Percentiles rank a stretch among this genome's conserved stretches.
phyloP scores from a whole-genome alignment of 2,329 filamentous ascomycete genomes.

The Botrytis sinoallii region DNA sequence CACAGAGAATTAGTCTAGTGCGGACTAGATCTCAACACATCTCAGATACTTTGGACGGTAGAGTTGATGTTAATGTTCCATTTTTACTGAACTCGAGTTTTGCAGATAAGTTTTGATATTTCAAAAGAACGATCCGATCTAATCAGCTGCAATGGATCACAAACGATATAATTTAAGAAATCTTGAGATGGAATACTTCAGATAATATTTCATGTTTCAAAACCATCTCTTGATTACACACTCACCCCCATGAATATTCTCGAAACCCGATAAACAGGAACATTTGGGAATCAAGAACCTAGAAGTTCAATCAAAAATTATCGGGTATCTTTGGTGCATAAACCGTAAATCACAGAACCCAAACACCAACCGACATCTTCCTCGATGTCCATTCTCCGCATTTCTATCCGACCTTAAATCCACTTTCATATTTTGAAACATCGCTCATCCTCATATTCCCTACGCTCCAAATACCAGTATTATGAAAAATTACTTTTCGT shows the following conservation, averaged over 20 bases:
- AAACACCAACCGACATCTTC: conserved; percentile 9
- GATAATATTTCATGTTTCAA: neutral
- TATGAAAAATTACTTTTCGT: neutral
- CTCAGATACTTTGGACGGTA: neutral
- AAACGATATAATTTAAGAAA: neutral
- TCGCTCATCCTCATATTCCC: neutral
- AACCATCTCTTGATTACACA: neutral
- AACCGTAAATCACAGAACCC: conserved; percentile 6
- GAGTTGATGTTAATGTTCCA: neutral
- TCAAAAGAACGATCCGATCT: neutral
- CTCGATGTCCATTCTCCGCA: neutral
- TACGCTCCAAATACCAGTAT: neutral
- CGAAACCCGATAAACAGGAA: neutral
- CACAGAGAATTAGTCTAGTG: neutral
- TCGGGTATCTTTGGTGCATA: conserved; percentile 18
- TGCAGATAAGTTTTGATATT: neutral
- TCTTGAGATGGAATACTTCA: neutral
- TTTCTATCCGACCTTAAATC: neutral
- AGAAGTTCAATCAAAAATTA: conserved; percentile 10
- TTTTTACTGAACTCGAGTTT: neutral
- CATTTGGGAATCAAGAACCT: neutral
- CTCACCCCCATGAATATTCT: neutral
- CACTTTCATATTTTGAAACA: neutral
- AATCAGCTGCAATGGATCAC: neutral
- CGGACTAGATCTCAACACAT: neutral